phyloP scores from a whole-genome alignment of 2,329 filamentous ascomycete species.

The Lecanosticta acicola region DNA sequence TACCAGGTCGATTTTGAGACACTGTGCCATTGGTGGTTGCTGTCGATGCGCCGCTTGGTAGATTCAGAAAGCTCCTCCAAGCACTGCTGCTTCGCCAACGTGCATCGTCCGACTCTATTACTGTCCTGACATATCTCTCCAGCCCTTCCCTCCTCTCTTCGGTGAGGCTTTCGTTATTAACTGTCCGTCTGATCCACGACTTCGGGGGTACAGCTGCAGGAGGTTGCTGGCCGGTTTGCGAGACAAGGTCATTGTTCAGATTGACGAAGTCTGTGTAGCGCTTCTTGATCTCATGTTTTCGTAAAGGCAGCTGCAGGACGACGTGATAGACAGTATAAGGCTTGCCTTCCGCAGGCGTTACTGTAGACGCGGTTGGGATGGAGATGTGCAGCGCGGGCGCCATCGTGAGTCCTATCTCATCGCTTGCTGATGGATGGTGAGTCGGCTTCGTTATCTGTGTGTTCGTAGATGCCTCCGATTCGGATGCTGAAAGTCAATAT shows the following conservation, averaged over 20 bases:
- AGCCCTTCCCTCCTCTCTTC: slow-evolving; percentile 63
- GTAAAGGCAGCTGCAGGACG: slow-evolving; percentile 67
- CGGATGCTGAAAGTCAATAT: no score
- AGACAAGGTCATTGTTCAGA: slow-evolving; percentile 59
- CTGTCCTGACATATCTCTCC: slow-evolving; percentile 65
- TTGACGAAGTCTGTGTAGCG: slow-evolving; percentile 74
- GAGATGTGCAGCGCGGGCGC: slow-evolving; percentile 42
- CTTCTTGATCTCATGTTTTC: slow-evolving; percentile 70
- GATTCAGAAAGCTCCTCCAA: slow-evolving; percentile 68
- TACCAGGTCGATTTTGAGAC: slow-evolving; percentile 12
- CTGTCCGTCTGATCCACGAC: slow-evolving; percentile 70
- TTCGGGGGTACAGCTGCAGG: slow-evolving; percentile 65
- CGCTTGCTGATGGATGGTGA: not conserved
- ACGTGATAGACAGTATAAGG: slow-evolving; percentile 75
- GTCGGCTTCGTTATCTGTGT: not conserved
- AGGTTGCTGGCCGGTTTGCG: slow-evolving; percentile 57
- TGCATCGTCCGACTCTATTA: slow-evolving; percentile 67
- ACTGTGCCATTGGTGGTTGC: slow-evolving; percentile 30
- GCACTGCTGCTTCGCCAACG: slow-evolving; percentile 68
- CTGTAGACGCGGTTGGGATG: slow-evolving; percentile 47
- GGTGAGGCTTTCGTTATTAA: slow-evolving; percentile 63
- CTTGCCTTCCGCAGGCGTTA: slow-evolving; percentile 50
- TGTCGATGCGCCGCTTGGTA: slow-evolving; percentile 49
- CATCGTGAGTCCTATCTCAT: slow-evolving; percentile 29
- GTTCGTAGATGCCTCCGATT: no score